Conservation (phyloP, 2,329 filamentous ascomycete species). For the Diaporthe eres region DNA sequence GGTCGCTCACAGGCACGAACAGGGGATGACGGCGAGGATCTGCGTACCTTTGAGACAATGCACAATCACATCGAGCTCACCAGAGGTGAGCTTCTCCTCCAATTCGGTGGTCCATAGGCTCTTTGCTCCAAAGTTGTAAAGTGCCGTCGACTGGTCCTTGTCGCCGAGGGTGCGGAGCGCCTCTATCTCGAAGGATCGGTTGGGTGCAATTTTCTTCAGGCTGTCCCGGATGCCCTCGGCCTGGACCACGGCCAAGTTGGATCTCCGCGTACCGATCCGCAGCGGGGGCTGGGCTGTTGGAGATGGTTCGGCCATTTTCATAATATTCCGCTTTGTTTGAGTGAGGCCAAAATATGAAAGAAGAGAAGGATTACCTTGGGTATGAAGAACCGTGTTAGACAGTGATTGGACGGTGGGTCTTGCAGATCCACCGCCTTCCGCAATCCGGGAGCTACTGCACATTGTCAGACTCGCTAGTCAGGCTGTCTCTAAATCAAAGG, state of each 20-base stretch:
- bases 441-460: not conserved
- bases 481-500: not conserved
- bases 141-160: conserved; percentile 17
- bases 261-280: conserved; percentile 13
- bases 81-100: conserved; percentile 7
- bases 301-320: not conserved
- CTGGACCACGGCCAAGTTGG: conserved; percentile 17
- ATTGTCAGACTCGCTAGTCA: not conserved
- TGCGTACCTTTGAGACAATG: conserved; percentile 5
- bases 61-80: conserved; percentile 3
- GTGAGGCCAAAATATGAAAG: not conserved
- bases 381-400: not conserved
- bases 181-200: conserved; percentile 13
- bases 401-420: not conserved
- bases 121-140: conserved; percentile 18
- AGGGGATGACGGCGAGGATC: not conserved
- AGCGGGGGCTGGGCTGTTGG: not conserved
- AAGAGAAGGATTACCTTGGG: not conserved
- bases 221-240: conserved; percentile 12
- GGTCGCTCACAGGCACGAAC: not conserved
- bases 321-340: not conserved
- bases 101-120: conserved; percentile 17
- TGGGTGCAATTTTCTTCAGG: conserved; percentile 11
- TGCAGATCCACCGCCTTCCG: not conserved
- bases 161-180: conserved; percentile 16